Conservation (phyloP, 2,329 filamentous ascomycete species). For the Colletotrichum lupini region DNA sequence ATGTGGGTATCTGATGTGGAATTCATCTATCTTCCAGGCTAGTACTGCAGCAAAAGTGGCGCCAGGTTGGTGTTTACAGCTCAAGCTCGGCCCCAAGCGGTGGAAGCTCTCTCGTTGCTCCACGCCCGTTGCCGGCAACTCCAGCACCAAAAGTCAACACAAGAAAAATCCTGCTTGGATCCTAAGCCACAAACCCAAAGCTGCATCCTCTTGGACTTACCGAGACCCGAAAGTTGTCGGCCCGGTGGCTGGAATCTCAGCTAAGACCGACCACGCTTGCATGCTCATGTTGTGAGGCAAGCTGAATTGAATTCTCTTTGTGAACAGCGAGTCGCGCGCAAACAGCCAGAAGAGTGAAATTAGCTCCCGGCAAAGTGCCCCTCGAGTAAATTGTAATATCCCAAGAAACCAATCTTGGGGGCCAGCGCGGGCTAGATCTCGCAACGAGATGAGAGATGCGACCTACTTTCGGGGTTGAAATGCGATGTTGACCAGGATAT, state of each 20-base stretch:
- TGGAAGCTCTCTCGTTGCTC: conserved; percentile 7
- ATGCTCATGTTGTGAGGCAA: neutral
- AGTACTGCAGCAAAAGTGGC: conserved; percentile 8
- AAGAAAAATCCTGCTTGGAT: neutral
- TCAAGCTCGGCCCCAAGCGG: neutral
- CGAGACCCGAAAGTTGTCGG: neutral
- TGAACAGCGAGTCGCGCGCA: neutral
- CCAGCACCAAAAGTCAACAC: neutral
- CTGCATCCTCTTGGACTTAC: neutral
- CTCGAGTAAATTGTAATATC: neutral
- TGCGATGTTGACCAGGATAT: neutral
- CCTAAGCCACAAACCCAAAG: conserved; percentile 7
- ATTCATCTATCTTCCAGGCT: neutral
- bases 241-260: neutral
- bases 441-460: neutral
- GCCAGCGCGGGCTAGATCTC: neutral
- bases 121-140: neutral
- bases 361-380: neutral
- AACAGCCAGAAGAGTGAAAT: neutral
- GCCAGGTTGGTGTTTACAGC: neutral
- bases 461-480: neutral
- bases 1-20: conserved; percentile 1
- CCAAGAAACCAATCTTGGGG: neutral
- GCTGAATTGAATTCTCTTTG: neutral
- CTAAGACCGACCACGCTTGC: neutral